Percentiles rank a stretch among this genome's conserved stretches.
These are phyloP conservation scores for Torrubiella hemipterigena DNA, from an alignment of 2,329 filamentous ascomycete genomes.

Conservation along the genomic window DNA sequence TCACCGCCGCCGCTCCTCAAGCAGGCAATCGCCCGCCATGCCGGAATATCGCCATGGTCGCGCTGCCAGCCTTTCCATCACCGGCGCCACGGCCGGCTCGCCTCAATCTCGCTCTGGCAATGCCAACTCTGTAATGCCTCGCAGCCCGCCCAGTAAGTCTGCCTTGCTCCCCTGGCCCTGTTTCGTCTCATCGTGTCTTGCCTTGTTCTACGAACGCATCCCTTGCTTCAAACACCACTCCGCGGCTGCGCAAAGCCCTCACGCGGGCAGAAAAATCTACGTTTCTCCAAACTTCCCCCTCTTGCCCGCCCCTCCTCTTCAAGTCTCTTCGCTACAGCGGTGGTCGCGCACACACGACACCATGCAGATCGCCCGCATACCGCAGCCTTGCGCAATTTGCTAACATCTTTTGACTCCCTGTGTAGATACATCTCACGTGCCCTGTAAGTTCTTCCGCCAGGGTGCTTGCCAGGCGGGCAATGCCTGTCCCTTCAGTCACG, in stretches of 20 bases:
- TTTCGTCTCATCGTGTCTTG: constrained; percentile 1
- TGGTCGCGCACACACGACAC: no score
- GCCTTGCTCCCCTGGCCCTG: constrained; percentile 1
- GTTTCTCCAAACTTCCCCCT: constrained; percentile 4
- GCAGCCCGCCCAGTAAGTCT: constrained; percentile 52
- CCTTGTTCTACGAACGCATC: constrained; percentile 1
- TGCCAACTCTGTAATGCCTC: constrained; percentile 43
- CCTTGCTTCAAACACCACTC: constrained; percentile 2
- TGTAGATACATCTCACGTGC: constrained; percentile 87
- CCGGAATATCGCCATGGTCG: constrained; percentile 45
- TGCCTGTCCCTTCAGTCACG: constrained; percentile 93
- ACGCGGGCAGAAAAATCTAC: constrained; percentile 10
- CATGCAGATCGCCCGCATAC: not conserved
- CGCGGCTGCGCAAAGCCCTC: constrained; percentile 13
- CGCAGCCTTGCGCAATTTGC: not conserved
- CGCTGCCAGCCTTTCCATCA: constrained; percentile 44
- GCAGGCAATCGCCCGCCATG: constrained; percentile 13
- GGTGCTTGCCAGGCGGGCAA: constrained; percentile 92
- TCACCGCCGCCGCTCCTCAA: constrained; percentile 5
- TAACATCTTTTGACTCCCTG: constrained; percentile 12
- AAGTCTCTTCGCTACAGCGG: not conserved
- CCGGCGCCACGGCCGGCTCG: constrained; percentile 14
- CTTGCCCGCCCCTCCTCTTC: constrained; percentile 1
- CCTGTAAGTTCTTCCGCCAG: constrained; percentile 98
- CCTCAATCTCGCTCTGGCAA: constrained; percentile 19